Evolutionary conservation across 257 asterid genomes (phyloP).

Genomic region (Nicotiana tabacum): DNA sequence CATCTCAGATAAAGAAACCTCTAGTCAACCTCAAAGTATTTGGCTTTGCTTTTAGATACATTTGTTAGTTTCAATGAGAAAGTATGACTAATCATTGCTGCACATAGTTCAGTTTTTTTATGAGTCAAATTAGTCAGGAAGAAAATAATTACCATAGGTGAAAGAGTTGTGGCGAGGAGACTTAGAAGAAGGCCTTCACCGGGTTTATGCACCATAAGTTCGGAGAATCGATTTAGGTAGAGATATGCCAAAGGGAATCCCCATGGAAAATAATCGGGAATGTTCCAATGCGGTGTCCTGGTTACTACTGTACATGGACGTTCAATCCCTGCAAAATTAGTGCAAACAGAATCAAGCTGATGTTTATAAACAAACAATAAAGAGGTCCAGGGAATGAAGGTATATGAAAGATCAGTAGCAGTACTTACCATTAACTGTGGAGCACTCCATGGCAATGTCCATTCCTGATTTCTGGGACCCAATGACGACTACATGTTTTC

Average conservation of each 20-base stretch:
- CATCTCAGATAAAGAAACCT: too few relatives aligned
- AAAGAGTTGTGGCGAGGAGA: constrained; percentile 24
- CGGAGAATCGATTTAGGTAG: constrained; percentile 37
- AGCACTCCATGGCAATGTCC: constrained; percentile 44
- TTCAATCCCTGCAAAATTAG: constrained; percentile 27
- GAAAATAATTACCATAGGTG: constrained; percentile 35
- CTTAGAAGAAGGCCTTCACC: too few relatives aligned
- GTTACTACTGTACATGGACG: constrained; percentile 40
- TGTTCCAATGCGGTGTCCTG: constrained; percentile 41
- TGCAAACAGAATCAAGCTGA: not conserved
- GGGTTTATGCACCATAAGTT: constrained; percentile 35
- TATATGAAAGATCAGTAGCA: not conserved
- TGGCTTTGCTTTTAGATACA: too few relatives aligned
- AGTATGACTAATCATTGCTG: too few relatives aligned
- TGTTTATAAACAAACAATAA: too few relatives aligned
- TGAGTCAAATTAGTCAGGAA: not conserved
- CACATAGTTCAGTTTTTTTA: too few relatives aligned
- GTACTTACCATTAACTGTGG: constrained; percentile 29
- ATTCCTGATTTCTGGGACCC: constrained; percentile 50
- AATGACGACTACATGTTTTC: constrained; percentile 34
- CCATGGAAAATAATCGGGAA: constrained; percentile 40
- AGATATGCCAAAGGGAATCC: constrained; percentile 33
- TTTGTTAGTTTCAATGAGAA: too few relatives aligned
- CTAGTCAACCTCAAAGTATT: too few relatives aligned
- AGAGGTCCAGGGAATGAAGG: too few relatives aligned